phyloP scores from a whole-genome alignment of 108 stramenopile genomes.

The Halocafeteria seosinensis region DNA sequence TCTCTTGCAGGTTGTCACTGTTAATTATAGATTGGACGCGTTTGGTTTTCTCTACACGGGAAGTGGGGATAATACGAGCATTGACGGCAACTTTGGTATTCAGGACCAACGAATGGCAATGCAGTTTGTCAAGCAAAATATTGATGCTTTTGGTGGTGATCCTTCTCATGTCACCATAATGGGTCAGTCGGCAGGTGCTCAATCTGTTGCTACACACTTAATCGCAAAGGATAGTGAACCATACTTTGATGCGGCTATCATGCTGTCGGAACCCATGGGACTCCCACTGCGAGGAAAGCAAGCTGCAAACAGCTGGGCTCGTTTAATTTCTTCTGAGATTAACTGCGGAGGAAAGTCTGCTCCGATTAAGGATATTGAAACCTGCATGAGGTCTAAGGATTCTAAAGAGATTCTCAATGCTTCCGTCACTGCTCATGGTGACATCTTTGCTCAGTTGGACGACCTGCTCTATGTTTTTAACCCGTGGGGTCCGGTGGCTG shows the following conservation, averaged over 20 bases:
- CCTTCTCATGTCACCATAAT: constrained; percentile 4
- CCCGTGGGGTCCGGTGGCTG: constrained; percentile 11
- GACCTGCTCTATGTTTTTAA: constrained; percentile 3
- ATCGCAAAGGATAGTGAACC: not conserved
- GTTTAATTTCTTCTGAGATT: not conserved
- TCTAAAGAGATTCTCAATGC: not conserved
- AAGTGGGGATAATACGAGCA: not conserved
- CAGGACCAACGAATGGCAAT: constrained; percentile 7
- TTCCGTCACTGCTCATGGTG: not conserved
- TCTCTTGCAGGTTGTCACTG: constrained; percentile 30
- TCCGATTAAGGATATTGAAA: not conserved
- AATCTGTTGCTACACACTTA: constrained; percentile 6
- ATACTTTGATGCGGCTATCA: constrained; percentile 1
- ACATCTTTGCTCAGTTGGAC: not conserved
- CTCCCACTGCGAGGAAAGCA: not conserved
- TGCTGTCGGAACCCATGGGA: constrained; percentile 1
- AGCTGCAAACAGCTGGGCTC: not conserved
- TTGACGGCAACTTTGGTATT: constrained; percentile 7
- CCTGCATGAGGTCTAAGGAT: not conserved
- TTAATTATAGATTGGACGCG: constrained; percentile 39
- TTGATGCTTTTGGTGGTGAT: constrained; percentile 14
- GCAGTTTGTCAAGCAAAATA: constrained; percentile 5
- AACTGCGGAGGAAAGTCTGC: not conserved
- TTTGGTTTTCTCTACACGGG: constrained; percentile 20
- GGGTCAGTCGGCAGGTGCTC: constrained; percentile 12